phyloP scores from a whole-genome alignment of 208 protist species.

The Spongospora subterranea region DNA sequence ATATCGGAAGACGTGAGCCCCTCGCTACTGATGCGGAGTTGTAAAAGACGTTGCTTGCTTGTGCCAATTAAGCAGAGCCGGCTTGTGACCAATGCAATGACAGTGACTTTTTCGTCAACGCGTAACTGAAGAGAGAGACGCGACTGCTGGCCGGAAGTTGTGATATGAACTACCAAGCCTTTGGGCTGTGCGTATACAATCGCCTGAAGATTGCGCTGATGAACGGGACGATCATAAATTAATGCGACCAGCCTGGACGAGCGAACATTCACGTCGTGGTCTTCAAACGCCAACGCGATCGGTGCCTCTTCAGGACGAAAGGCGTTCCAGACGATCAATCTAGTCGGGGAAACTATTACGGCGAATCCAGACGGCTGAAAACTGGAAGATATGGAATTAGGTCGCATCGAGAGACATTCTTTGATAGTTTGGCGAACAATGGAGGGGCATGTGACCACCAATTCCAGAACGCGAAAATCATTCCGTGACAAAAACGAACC shows the following conservation, averaged over 20 bases:
- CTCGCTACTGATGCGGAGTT: background rate
- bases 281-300: background rate
- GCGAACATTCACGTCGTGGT: background rate
- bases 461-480: slow-evolving; percentile 26
- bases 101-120: background rate
- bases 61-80: background rate
- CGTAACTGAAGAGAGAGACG: background rate
- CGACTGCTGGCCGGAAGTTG: background rate
- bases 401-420: background rate
- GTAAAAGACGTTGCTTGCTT: background rate
- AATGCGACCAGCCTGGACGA: background rate
- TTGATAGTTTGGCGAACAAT: slow-evolving; percentile 45
- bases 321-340: slow-evolving; percentile 18
- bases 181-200: background rate
- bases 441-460: background rate
- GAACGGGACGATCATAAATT: background rate
- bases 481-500: background rate
- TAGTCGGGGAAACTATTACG: background rate
- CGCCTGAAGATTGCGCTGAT: background rate
- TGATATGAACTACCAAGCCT: background rate
- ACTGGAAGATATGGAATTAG: background rate
- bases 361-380: slow-evolving; percentile 27
- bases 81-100: background rate
- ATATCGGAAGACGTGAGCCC: background rate
- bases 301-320: background rate